These are phyloP conservation scores for Xylaria sp. DNA, from an alignment of 2,329 filamentous ascomycete species.

Conservation along the genomic window DNA sequence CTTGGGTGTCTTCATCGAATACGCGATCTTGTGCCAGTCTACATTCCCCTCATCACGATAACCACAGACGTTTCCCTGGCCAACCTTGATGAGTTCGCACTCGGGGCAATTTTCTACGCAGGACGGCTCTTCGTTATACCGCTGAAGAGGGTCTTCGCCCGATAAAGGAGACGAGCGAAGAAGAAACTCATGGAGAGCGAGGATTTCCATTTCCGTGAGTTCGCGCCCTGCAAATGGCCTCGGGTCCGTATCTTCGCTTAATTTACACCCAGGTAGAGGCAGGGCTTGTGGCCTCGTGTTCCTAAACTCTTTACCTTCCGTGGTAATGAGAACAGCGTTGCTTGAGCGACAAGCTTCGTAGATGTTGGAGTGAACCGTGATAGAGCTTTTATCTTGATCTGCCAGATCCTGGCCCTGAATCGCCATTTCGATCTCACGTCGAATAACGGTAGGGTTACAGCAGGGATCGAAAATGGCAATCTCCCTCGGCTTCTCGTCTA, in stretches of 20 bases:
- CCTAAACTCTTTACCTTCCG: conserved; percentile 66
- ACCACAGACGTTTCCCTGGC: conserved; percentile 55
- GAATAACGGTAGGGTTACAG: conserved; percentile 62
- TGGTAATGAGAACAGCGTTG: conserved; percentile 64
- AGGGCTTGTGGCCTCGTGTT: conserved; percentile 43
- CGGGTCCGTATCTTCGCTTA: conserved; percentile 51
- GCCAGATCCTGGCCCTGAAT: conserved; percentile 49
- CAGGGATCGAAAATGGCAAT: conserved; percentile 76
- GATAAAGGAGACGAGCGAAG: conserved; percentile 46
- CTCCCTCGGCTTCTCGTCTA: conserved; percentile 71
- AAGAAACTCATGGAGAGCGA: conserved; percentile 59
- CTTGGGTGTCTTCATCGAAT: conserved; percentile 61
- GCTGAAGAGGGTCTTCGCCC: conserved; percentile 56
- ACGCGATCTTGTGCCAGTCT: conserved; percentile 62
- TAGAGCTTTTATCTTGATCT: conserved; percentile 54
- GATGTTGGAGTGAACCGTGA: conserved; percentile 59
- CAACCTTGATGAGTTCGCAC: conserved; percentile 56
- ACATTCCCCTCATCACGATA: conserved; percentile 59
- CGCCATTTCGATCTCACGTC: conserved; percentile 60
- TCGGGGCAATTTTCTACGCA: conserved; percentile 61
- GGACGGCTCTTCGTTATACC: conserved; percentile 56
- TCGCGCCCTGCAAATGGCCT: conserved; percentile 54
- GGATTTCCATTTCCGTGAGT: conserved; percentile 57
- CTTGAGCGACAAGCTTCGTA: conserved; percentile 61
- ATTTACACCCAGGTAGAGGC: conserved; percentile 33